Evolutionary conservation across 768 basidiomycete genomes (phyloP).

Genomic region (Steccherinum ochraceum): DNA sequence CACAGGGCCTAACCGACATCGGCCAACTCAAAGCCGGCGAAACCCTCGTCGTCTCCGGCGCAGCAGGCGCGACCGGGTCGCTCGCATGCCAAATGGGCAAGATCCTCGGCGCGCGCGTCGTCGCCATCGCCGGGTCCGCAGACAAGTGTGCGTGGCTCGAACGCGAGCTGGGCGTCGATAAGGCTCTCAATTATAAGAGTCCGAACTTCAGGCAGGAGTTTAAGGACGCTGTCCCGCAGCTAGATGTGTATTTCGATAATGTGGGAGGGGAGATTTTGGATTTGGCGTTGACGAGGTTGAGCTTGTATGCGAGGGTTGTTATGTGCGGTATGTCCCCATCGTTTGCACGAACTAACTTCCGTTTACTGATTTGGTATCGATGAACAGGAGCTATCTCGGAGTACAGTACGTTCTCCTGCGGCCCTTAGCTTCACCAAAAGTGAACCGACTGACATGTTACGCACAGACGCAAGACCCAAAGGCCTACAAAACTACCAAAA

Average conservation of each 20-base stretch:
- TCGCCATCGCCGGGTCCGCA: slow-evolving; percentile 78
- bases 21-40: slow-evolving; percentile 80
- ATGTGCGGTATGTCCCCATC: slow-evolving; percentile 61
- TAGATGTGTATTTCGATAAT: slow-evolving; percentile 87
- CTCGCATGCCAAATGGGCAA: slow-evolving; percentile 83
- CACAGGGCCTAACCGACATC: slow-evolving; percentile 75
- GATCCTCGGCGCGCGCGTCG: slow-evolving; percentile 70
- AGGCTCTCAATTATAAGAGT: slow-evolving; percentile 85
- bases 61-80: slow-evolving; percentile 87
- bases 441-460: too few relatives aligned
- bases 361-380: background rate
- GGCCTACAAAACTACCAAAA: slow-evolving; percentile 63
- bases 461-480: slow-evolving; percentile 51
- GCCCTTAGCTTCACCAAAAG: too few relatives aligned
- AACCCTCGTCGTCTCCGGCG: slow-evolving; percentile 80
- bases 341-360: background rate
- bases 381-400: slow-evolving; percentile 71
- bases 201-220: slow-evolving; percentile 65
- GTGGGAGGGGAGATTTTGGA: slow-evolving; percentile 81
- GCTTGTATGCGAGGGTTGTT: slow-evolving; percentile 69
- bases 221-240: slow-evolving; percentile 49
- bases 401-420: slow-evolving; percentile 59
- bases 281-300: slow-evolving; percentile 66
- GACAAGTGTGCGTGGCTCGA: slow-evolving; percentile 88
- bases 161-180: slow-evolving; percentile 76